Evolutionary conservation across 73 alveolate genomes (phyloP), one percentile per base, ranked within the genome.

Genomic region (Symbiodinium pilosum): DNA sequence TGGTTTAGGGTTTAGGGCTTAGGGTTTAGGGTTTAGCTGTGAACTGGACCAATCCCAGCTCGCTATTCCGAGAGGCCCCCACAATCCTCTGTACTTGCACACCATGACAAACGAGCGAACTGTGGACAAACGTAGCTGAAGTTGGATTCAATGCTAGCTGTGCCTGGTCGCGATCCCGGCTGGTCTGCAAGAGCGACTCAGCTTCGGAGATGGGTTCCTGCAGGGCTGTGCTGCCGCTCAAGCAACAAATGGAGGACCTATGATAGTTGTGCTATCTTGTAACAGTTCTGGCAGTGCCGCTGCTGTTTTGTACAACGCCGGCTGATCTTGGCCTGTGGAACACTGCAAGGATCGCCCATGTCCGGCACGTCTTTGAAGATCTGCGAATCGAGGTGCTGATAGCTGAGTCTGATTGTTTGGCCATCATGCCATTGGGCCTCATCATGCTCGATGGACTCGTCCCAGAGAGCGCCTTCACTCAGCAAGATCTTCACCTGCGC

Each of bases 381-480:
- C 54, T 73, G 43, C 12, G 44, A 28, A 73, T 1, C 5, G 34
- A 51, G 68, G 28, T 24, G 4, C 68, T 16, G 4, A 51, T 51
- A 16, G 12, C 73, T n/a, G 73, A 30, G 12, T 24, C 73, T 11
- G 73, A 54, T 54, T 26, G 32, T 54, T n/a, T 24, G 73, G 81
- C 81, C 38, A 64, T 64, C 18, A 20, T 64, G 81, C 30, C 32
- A 24, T 9, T 4, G 12, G 26, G 85, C 85, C 85, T 91, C 97
- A 12, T 85, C 97, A 43, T 91, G 97, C 52, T 91, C 97, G 34
- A 91, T 91, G 47, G 97, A 69, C 89, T 69, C 89, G n/a, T 91
- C 97, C 97, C 97, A 91, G 14, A 91, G 40, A 32, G 97, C 87
- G 71, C 97, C 52, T 32, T 91, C 97, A 43, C 51, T 71, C 89